Conservation (phyloP, 176 grass and related monocot species). For the Rhynchospora breviuscula region DNA sequence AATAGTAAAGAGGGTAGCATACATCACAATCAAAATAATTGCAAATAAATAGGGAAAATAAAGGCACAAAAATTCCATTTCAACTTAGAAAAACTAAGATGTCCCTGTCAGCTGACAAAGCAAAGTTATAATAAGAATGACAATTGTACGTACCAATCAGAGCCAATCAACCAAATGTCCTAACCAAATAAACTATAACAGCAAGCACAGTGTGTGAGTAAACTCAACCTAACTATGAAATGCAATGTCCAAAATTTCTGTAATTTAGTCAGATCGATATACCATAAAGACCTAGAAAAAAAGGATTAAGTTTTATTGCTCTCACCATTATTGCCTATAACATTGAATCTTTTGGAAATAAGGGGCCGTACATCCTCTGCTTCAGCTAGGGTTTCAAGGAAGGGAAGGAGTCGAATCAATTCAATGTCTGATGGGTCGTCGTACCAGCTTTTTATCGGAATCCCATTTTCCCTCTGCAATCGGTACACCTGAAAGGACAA, state of each 20-base stretch:
- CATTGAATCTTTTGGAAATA: conserved; percentile 55
- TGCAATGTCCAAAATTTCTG: background rate
- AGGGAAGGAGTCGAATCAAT: conserved; percentile 61
- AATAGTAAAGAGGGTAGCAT: background rate
- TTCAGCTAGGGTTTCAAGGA: conserved; percentile 57
- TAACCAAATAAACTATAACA: no score
- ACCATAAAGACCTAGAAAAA: background rate
- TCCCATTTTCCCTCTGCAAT: conserved; percentile 79
- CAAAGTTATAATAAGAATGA: no score
- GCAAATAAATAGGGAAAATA: no score
- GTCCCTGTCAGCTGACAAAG: no score
- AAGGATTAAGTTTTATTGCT: background rate
- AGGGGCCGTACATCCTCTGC: conserved; percentile 69
- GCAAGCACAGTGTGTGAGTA: background rate
- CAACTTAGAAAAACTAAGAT: no score
- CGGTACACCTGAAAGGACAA: conserved; percentile 62
- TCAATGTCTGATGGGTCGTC: conserved; percentile 64
- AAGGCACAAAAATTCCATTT: no score
- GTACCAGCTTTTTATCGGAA: conserved; percentile 95
- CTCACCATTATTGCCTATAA: background rate
- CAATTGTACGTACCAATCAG: no score
- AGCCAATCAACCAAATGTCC: no score
- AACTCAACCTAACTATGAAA: background rate
- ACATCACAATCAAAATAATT: background rate
- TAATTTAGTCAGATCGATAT: background rate